Conservation (phyloP, 176 grass and related monocot genomes). For the Alloteropsis semialata region DNA sequence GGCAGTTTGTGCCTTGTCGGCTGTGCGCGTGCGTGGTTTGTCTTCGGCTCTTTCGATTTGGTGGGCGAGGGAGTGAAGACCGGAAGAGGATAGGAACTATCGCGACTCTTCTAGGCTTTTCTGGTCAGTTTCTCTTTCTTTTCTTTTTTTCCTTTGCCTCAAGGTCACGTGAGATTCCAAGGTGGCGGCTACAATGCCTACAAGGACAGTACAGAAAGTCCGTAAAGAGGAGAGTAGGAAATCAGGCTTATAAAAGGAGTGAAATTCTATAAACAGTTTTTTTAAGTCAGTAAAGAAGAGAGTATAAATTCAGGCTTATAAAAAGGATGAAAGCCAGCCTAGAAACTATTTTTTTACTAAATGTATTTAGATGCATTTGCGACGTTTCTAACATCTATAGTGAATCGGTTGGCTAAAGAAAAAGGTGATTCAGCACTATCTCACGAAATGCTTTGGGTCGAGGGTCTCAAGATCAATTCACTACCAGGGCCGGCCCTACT, state of each 20-base stretch:
- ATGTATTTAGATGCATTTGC: neutral
- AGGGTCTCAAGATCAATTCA: neutral
- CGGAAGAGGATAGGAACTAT: neutral
- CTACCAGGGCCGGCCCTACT: too few species aligned
- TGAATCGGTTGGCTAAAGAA: too few species aligned
- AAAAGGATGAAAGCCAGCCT: neutral
- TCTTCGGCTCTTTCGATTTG: neutral
- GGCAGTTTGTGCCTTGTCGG: neutral
- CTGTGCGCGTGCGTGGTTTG: neutral
- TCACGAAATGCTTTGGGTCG: neutral
- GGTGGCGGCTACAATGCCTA: neutral
- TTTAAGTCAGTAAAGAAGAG: too few species aligned
- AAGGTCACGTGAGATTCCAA: neutral
- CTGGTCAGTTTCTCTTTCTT: neutral
- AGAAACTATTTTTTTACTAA: neutral
- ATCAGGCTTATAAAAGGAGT: neutral
- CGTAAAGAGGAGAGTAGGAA: too few species aligned
- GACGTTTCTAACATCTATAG: too few species aligned
- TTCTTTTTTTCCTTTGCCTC: neutral
- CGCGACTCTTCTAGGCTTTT: conserved; percentile 10
- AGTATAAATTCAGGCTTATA: too few species aligned
- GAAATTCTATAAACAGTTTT: too few species aligned
- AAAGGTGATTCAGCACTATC: too few species aligned
- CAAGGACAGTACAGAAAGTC: too few species aligned
- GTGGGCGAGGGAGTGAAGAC: neutral